Evolutionary conservation across 306 rosid species (phyloP).

Genomic region (Hippophae rhamnoides): DNA sequence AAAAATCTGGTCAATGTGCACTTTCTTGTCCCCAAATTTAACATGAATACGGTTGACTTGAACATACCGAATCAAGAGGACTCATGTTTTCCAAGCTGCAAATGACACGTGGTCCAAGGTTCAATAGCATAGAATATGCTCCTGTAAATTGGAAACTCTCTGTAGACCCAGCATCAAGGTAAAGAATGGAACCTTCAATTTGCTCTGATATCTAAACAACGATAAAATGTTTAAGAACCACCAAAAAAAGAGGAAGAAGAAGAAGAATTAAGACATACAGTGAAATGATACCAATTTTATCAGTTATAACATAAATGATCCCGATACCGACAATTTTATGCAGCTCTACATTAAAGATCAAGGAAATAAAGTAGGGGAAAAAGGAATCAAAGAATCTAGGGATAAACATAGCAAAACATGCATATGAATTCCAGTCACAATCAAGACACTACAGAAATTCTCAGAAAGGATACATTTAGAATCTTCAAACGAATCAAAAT

Average conservation of each 20-base stretch:
- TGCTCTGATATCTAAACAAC: constrained; percentile 59
- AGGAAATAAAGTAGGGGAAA: no score
- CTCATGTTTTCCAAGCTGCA: constrained; percentile 66
- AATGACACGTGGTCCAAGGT: constrained; percentile 57
- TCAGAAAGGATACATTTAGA: no score
- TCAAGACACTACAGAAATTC: no score
- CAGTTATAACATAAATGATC: neutral
- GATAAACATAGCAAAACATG: no score
- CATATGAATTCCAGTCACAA: no score
- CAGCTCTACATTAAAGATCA: no score
- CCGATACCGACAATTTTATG: no score
- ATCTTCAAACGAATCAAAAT: no score
- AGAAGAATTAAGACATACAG: neutral
- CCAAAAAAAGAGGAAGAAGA: neutral
- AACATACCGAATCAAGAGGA: constrained; percentile 51
- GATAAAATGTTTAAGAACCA: neutral
- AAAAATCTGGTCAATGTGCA: neutral
- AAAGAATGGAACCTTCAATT: constrained; percentile 60
- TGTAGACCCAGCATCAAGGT: constrained; percentile 73
- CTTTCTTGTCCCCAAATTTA: neutral
- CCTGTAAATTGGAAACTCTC: constrained; percentile 77
- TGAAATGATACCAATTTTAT: neutral
- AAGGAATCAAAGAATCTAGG: no score
- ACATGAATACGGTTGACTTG: neutral
- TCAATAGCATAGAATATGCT: constrained; percentile 60